Base-by-base conservation (phyloP, 352 stramenopile species). In the Phytopythium kandeliae region DNA sequence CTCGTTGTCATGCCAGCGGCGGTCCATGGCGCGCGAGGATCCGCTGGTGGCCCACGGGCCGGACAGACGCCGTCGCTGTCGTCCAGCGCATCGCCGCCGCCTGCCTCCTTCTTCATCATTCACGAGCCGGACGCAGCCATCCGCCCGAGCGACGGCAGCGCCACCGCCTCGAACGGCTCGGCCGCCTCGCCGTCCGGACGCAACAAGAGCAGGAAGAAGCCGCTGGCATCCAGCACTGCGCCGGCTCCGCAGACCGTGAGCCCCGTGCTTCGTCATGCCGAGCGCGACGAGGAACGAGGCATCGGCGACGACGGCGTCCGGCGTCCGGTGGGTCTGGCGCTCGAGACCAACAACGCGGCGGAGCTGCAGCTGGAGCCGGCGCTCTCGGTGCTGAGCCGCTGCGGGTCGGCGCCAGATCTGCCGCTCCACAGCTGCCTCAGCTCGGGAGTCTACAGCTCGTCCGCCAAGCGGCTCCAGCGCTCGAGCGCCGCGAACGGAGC, bases 71-170 rank as follows among this genome's bases (percentile, higher is more conserved):
- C n/a, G n/a, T 31, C 46, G 15, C 3, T 21, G 2, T 25, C 46
- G 10, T 10, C 30, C 33, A 31, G 16, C 8, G 22, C 45, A 34
- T 51, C 62, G 31, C 15, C 45, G 33, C 54, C 62, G 31, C 60
- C 67, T 1, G 55, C 71, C 1, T 72, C 74, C 33, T 86, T 88
- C 45, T 88, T 86, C 46, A 85, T 88, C 43, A 76, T 88, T 44
- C 74, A 85, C 33, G 74, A 88, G 47, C 65, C 71, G 3, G 61
- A 37, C 37, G 49, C 26, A 10, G 21, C 56, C 21, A 65, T 71
- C n/a, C 55, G 58, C 21, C 62, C 68, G n/a, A 64, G 48, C 3
- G 68, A 67, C 16, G 59, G 54, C n/a, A 30, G 58, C 37, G 52
- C 50, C 36, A 26, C 60, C 28, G 33, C 47, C 15, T 67, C 34